Evolutionary conservation across 2,329 filamentous ascomycete species (phyloP).

Genomic region (Exophiala lecanii-corni): DNA sequence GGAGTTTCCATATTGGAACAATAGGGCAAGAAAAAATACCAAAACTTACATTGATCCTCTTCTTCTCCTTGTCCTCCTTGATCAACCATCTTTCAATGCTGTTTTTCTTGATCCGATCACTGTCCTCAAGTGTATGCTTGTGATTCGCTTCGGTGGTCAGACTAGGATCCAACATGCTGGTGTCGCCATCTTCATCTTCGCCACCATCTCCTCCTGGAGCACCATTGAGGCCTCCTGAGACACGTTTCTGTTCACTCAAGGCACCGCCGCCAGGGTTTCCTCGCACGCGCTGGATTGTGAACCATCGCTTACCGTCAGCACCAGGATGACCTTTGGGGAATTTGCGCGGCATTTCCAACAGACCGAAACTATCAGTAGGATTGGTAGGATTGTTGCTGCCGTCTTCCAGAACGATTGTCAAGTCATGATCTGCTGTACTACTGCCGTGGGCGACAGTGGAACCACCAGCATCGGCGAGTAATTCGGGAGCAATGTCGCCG

Average conservation of each 20-base stretch:
- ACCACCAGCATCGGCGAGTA: background rate
- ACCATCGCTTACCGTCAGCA: constrained; percentile 53
- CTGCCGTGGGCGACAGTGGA: background rate
- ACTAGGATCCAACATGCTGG: constrained; percentile 36
- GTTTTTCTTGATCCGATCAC: constrained; percentile 76
- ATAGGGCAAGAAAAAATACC: background rate
- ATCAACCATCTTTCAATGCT: constrained; percentile 64
- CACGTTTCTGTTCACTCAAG: constrained; percentile 18
- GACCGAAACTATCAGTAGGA: constrained; percentile 36
- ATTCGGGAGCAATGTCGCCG: background rate
- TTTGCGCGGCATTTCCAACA: constrained; percentile 38
- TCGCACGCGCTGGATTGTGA: constrained; percentile 73
- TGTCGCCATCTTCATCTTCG: constrained; percentile 57
- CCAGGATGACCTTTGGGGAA: constrained; percentile 45
- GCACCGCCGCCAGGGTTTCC: constrained; percentile 54
- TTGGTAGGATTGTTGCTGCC: constrained; percentile 16
- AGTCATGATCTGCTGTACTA: constrained; percentile 24
- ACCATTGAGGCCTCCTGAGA: constrained; percentile 7
- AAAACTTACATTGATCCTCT: constrained; percentile 40
- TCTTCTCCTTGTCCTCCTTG: constrained; percentile 62
- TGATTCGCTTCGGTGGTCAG: constrained; percentile 60
- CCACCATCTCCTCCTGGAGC: constrained; percentile 44
- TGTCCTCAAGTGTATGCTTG: constrained; percentile 67
- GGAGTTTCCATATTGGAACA: no score
- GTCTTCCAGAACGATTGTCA: constrained; percentile 26